Percentiles rank a stretch among this genome's conserved stretches.
Evolutionary conservation across 2,329 filamentous ascomycete genomes (phyloP).

Genomic region (Cladosporium sp.): DNA sequence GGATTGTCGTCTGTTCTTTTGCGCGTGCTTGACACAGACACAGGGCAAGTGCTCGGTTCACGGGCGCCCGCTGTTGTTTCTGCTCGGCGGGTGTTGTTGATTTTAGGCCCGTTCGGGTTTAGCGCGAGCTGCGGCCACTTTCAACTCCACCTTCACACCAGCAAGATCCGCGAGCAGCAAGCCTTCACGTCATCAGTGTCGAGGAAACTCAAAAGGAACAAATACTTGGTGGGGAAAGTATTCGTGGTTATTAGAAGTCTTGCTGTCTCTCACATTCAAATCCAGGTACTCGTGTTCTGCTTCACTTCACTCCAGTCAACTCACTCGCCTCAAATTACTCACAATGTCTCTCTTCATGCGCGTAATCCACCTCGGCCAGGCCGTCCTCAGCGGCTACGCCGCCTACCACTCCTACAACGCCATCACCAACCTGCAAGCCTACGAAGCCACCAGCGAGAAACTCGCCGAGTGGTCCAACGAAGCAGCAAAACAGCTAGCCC

Average conservation of each 20-base stretch:
- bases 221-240: not conserved
- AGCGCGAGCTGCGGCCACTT: slow-evolving; percentile 12
- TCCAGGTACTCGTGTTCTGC: not conserved
- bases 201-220: not conserved
- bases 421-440: slow-evolving; percentile 47
- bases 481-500: slow-evolving; percentile 44
- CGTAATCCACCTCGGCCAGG: slow-evolving; percentile 42
- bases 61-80: slow-evolving; percentile 15
- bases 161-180: not conserved
- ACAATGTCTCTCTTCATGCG: slow-evolving; percentile 24
- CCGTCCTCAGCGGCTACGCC: slow-evolving; percentile 45
- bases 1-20: slow-evolving; percentile 9
- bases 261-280: not conserved
- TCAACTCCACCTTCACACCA: slow-evolving; percentile 3
- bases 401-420: slow-evolving; percentile 45
- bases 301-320: not conserved
- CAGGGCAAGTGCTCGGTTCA: not conserved
- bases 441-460: slow-evolving; percentile 48
- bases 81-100: slow-evolving; percentile 13
- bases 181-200: slow-evolving; percentile 6
- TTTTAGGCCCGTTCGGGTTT: slow-evolving; percentile 3
- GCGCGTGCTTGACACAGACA: not conserved
- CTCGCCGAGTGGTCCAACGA: slow-evolving; percentile 47
- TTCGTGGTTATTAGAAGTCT: not conserved
- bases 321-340: slow-evolving; percentile 1